Conservation (phyloP, 164 flowering plant genomes). For the Kingdonia uniflora region DNA sequence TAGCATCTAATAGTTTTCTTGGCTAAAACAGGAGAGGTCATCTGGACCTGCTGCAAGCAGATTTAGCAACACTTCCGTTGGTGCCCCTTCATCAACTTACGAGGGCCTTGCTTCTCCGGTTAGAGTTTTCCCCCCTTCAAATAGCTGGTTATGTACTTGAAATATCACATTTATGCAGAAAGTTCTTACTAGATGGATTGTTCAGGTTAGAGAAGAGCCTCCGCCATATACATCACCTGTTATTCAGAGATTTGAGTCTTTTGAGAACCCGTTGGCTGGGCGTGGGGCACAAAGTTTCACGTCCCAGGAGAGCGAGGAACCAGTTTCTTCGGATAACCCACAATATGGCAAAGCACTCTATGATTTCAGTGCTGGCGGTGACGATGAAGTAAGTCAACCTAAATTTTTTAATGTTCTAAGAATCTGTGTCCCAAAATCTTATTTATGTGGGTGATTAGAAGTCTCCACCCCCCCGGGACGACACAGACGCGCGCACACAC, state of each 20-base stretch:
- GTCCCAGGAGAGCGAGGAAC: conserved; percentile 53
- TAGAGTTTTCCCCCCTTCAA: conserved; percentile 12
- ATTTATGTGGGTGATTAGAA: no score
- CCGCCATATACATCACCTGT: conserved; percentile 64
- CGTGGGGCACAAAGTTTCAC: conserved; percentile 49
- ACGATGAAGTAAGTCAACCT: conserved; percentile 68
- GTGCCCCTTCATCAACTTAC: conserved; percentile 29
- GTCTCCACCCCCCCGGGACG: no score
- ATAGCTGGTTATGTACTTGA: conserved; percentile 1
- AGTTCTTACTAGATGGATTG: conserved; percentile 6
- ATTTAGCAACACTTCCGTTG: conserved; percentile 30
- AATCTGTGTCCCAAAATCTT: no score
- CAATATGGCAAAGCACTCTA: conserved; percentile 81
- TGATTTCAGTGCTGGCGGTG: conserved; percentile 98
- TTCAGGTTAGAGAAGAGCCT: conserved; percentile 88
- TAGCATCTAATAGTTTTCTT: neutral
- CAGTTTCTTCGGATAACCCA: conserved; percentile 42
- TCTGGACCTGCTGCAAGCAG: conserved; percentile 38
- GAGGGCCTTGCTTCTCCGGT: conserved; percentile 71
- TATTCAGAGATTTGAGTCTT: conserved; percentile 59
- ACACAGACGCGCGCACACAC: no score
- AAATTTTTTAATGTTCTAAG: no score
- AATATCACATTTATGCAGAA: neutral
- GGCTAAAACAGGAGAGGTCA: conserved; percentile 43
- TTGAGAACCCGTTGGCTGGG: conserved; percentile 82